Evolutionary conservation across 1,139 yeast species (phyloP), one percentile per base, ranked within the genome.

Genomic region (Nematodospora anomalae): DNA sequence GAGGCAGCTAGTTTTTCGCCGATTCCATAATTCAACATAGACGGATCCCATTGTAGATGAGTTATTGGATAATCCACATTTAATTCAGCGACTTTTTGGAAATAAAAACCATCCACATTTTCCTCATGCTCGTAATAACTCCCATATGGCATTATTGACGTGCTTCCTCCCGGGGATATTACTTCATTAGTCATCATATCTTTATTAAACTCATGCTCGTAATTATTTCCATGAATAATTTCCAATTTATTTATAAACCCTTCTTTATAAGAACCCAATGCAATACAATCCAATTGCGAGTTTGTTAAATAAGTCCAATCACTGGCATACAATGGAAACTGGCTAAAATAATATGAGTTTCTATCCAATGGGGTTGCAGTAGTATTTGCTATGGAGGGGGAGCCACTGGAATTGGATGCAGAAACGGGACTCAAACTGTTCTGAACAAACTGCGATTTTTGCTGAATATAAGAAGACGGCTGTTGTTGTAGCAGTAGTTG

Each of bases 11-110:
- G 57, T 38, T 80, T 58, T 42, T 74, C 71, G 43, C 70, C 59
- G 35, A 43, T 41, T 22, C 50, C 45, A 32, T 40, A 35, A 28
- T 43, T 39, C 30, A 38, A 45, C 59, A 62, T 57, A 15, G 55
- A 49, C 36, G 92, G 90, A 49, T 83, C 88, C 94, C 94, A 85
- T 48, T 77, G 81, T 26, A 84, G 51, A 40, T 76, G 73, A 0
- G 95, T 84, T 4, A 80, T 67, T 0, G 95, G 95, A 46, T 80
- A 79, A 37, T 78, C 79, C 9, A 81, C 71, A 13, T 59, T 55
- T 6, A 70, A 60, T 42, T 82, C 89, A n/a, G 80, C 67, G 2
- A 68, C 66, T 34, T 64, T 64, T 32, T 54, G 53, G 57, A 81
- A 77, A 39, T 71, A 69, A 48, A 71, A 68, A 4, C 76, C 74